Evolutionary conservation across 2,329 filamentous ascomycete genomes (phyloP).

Genomic region (Pseudofabraea citricarpa): DNA sequence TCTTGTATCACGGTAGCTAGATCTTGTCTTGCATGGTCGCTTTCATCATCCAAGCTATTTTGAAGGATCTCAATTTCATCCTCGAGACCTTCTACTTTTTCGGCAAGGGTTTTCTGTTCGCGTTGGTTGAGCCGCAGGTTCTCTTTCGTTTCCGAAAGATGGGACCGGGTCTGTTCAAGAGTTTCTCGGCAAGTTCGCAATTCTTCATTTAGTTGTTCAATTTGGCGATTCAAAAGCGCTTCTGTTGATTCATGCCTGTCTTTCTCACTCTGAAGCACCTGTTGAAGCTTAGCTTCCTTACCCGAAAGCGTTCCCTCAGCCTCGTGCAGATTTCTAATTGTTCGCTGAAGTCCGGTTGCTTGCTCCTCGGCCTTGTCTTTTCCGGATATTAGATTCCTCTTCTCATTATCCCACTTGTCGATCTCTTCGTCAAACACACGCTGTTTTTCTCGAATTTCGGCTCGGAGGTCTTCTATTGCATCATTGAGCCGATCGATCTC

Average conservation of each 20-base stretch:
- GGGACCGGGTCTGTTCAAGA: conserved; percentile 59
- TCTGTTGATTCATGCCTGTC: conserved; percentile 71
- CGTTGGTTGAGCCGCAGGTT: conserved; percentile 65
- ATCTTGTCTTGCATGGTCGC: conserved; percentile 50
- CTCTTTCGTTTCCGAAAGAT: conserved; percentile 62
- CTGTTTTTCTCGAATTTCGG: conserved; percentile 64
- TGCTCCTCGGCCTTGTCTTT: conserved; percentile 64
- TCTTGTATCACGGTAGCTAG: conserved; percentile 38
- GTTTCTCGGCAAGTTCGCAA: conserved; percentile 62
- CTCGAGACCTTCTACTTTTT: conserved; percentile 64
- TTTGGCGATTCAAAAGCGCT: conserved; percentile 63
- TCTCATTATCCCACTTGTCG: conserved; percentile 68
- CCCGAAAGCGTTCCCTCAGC: conserved; percentile 62
- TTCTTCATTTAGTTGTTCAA: conserved; percentile 69
- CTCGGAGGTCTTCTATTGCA: conserved; percentile 46
- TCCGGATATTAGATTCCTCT: conserved; percentile 59
- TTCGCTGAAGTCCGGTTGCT: conserved; percentile 61
- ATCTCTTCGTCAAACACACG: conserved; percentile 66
- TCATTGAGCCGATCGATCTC: conserved; percentile 49
- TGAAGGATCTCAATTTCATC: conserved; percentile 75
- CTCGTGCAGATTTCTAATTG: conserved; percentile 65
- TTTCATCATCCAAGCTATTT: conserved; percentile 49
- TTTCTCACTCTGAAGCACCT: conserved; percentile 64
- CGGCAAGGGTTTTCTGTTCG: conserved; percentile 55
- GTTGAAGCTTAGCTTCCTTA: conserved; percentile 63